phyloP scores from a whole-genome alignment of 225 moss, liverwort and hornwort genomes.

The Bryum argenteum region DNA sequence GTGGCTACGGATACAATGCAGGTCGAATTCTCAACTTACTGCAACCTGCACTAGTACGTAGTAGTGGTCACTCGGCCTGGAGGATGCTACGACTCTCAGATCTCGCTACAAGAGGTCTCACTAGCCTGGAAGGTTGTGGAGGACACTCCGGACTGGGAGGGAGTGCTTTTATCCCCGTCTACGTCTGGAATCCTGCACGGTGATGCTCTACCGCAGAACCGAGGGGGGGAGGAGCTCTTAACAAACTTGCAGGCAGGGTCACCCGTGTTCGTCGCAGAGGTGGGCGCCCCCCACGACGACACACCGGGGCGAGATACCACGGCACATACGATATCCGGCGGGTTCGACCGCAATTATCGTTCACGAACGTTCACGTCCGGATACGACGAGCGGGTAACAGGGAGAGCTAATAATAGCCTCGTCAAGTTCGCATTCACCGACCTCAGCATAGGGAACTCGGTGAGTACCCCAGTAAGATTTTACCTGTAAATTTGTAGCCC shows the following conservation, averaged over 20 bases:
- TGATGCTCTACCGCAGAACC: neutral
- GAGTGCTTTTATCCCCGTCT: conserved; percentile 25
- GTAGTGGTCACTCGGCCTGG: neutral
- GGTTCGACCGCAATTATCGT: conserved; percentile 16
- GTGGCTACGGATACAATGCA: conserved; percentile 34
- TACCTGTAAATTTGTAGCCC: neutral
- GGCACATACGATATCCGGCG: fast-evolving
- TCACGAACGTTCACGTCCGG: conserved; percentile 33
- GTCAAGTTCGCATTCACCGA: conserved; percentile 17
- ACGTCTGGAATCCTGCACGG: conserved; percentile 26
- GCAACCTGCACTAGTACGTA: neutral
- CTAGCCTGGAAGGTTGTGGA: neutral
- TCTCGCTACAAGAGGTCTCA: neutral
- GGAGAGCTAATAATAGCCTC: neutral
- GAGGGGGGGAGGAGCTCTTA: neutral
- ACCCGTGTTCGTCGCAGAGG: conserved; percentile 1
- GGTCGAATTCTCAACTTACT: neutral
- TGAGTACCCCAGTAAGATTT: conserved; percentile 22
- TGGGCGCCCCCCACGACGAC: neutral
- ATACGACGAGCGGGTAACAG: neutral
- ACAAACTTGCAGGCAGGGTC: neutral
- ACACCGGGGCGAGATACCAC: neutral
- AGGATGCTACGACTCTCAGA: conserved; percentile 12
- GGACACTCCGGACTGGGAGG: neutral
- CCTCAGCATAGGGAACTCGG: neutral